Percentiles rank a stretch among this genome's conserved stretches.
Evolutionary conservation across 805 yeast species (phyloP).

Genomic region (Saccharomycopsis vini): DNA sequence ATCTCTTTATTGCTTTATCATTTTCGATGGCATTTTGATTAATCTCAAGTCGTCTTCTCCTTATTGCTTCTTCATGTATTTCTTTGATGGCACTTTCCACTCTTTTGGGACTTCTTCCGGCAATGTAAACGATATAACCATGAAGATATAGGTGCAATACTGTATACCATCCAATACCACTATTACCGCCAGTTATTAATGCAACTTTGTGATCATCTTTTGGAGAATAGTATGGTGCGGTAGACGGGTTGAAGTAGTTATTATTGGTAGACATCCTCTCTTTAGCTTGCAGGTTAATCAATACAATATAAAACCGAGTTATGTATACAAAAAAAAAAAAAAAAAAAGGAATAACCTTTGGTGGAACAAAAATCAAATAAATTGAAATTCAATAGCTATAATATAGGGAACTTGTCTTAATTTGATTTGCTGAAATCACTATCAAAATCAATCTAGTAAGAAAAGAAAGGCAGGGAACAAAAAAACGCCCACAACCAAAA

Average conservation of each 20-base stretch:
- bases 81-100: conserved; percentile 50
- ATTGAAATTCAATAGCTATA: no score
- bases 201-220: conserved; percentile 52
- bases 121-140: conserved; percentile 67
- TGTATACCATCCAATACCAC: conserved; percentile 74
- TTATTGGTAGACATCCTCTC: no score
- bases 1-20: background rate
- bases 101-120: conserved; percentile 54
- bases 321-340: no score
- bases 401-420: no score
- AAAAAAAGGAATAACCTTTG: no score
- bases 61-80: conserved; percentile 44
- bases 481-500: no score
- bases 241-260: conserved; percentile 32
- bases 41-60: background rate
- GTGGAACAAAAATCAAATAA: no score
- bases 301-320: no score
- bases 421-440: no score
- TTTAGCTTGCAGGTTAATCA: no score
- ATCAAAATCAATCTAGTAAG: no score
- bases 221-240: conserved; percentile 53
- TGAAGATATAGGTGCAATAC: conserved; percentile 69
- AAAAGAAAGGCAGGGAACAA: no score
- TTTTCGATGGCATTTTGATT: background rate
- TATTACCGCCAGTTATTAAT: conserved; percentile 71